Evolutionary conservation across 306 rosid genomes (phyloP).

Genomic region (Cotoneaster glaucophyllus): DNA sequence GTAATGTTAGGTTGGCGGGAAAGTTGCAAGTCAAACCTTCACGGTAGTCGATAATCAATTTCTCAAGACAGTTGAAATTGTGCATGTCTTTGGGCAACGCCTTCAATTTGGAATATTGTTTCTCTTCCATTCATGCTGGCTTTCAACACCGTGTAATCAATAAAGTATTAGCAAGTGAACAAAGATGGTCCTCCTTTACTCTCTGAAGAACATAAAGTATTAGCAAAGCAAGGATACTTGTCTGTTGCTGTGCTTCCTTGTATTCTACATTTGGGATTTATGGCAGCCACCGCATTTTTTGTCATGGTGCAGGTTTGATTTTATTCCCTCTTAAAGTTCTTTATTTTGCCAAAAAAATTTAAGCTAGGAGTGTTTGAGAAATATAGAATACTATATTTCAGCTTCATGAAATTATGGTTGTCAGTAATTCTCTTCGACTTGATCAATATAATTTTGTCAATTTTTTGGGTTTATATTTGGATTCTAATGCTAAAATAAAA

Average conservation of each 20-base stretch:
- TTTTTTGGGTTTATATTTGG: background rate
- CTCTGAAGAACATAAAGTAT: conserved; percentile 27
- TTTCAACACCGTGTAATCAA: background rate
- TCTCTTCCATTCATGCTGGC: conserved; percentile 1
- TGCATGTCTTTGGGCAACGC: background rate
- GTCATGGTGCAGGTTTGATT: conserved; percentile 89
- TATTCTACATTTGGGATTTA: conserved; percentile 70
- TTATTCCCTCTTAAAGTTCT: background rate
- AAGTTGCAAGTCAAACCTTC: background rate
- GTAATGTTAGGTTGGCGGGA: conserved; percentile 17
- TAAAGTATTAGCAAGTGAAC: conserved; percentile 26
- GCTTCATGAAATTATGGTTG: background rate
- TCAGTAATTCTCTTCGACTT: background rate
- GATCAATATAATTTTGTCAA: background rate
- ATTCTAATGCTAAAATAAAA: no score
- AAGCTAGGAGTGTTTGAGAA: background rate
- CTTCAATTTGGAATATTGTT: background rate
- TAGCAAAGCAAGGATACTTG: conserved; percentile 39
- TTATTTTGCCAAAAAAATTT: background rate
- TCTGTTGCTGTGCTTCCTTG: conserved; percentile 76
- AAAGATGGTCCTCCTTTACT: conserved; percentile 14
- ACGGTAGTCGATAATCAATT: background rate
- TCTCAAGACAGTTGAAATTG: conserved; percentile 4
- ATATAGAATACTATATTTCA: background rate
- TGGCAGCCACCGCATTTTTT: conserved; percentile 70